Evolutionary conservation across 371 early-diverging fungal genomes (phyloP), one percentile per base, ranked within the genome.

Genomic region (Catenaria anguillulae): DNA sequence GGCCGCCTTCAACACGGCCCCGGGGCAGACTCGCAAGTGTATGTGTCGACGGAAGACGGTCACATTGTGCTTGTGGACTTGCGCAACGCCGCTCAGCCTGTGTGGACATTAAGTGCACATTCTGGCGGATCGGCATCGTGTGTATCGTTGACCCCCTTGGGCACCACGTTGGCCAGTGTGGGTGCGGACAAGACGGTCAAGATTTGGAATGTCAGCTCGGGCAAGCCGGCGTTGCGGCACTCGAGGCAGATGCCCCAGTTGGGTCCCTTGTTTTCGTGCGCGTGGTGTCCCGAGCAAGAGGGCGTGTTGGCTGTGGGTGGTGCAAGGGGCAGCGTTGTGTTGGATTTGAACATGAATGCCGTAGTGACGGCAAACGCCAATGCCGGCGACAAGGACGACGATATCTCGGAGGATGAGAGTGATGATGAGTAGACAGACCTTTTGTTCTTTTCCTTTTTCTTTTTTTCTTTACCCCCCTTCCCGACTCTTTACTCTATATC

Each of bases 81-180:
- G n/a, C 86, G 87, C 62, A 73, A 73, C 33, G 17, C 33, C 13
- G 8, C 34, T 2, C 73, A 76, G 50, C 81, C 92, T 6, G 46
- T 94, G 15, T 96, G 83, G 72, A 89, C 88, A 5, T 75, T 97
- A 50, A 89, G 88, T 65, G 96, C 97, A 2, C 97, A 96, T 66
- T 91, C 92, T 66, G 83, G 81, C 63, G 84, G 94, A 15, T 89
- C 89, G 4, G 84, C 88, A 26, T 83, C 89, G 1, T 70, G 93
- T 66, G 95, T 93, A 73, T 75, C 93, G 66, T 86, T 85, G 70
- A 77, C 89, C 6, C 63, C 70, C 13, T 71, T 93, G 12, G 75
- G 78, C 29, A 88, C 87, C 2, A 82, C 87, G 55, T 68, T 97
- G 55, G 87, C 94, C 19, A 95, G 97, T 0, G 97, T 93, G n/a